Evolutionary conservation across 768 basidiomycete genomes (phyloP).

Genomic region (Arthromyces matolae): DNA sequence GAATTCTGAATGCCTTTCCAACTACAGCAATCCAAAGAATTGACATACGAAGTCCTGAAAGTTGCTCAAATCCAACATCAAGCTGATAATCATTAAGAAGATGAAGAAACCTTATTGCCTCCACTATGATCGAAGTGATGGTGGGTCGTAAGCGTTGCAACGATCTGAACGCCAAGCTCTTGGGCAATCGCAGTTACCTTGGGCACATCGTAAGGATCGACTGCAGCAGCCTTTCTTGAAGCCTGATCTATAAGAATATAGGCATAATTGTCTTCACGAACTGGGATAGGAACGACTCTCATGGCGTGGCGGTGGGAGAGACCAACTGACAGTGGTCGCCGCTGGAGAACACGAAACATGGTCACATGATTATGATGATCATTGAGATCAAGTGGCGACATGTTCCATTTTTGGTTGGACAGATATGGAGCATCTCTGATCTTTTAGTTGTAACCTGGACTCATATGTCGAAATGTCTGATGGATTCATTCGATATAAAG

Average conservation of each 20-base stretch:
- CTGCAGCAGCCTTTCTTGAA: constrained; percentile 65
- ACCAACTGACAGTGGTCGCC: constrained; percentile 17
- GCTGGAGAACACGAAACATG: constrained; percentile 15
- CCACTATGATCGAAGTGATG: constrained; percentile 90
- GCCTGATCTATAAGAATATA: constrained; percentile 74
- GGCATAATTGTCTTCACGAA: constrained; percentile 81
- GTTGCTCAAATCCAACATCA: not conserved
- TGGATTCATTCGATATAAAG: too few relatives aligned
- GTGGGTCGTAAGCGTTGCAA: constrained; percentile 85
- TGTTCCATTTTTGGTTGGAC: too few relatives aligned
- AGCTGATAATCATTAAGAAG: not conserved
- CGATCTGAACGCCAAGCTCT: constrained; percentile 56
- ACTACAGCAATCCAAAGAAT: not conserved
- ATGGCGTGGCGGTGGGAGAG: constrained; percentile 36
- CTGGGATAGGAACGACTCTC: constrained; percentile 77
- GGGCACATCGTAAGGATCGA: constrained; percentile 76
- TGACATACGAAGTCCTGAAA: constrained; percentile 49
- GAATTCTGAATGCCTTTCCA: constrained; percentile 2
- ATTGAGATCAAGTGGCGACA: not conserved
- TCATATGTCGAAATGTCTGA: too few relatives aligned
- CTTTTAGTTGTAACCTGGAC: too few relatives aligned
- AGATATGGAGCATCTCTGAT: too few relatives aligned
- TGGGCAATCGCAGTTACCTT: constrained; percentile 65
- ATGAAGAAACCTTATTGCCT: constrained; percentile 65
- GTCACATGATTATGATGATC: constrained; percentile 3